phyloP scores from a whole-genome alignment of 805 yeast genomes.

The Starmerella geochares region DNA sequence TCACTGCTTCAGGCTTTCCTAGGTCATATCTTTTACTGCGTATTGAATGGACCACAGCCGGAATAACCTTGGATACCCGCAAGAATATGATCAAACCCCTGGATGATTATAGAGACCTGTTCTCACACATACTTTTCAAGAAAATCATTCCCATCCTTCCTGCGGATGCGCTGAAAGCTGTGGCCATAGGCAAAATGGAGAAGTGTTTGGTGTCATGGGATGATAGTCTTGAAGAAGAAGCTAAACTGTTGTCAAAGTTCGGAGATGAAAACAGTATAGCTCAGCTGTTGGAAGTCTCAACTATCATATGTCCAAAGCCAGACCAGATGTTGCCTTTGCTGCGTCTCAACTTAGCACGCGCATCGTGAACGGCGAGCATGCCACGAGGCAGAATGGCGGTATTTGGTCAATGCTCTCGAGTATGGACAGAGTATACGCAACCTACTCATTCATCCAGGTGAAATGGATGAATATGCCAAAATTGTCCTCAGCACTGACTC shows the following conservation, averaged over 20 bases:
- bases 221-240: not conserved
- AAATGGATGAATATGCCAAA: not conserved
- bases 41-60: not conserved
- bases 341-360: not conserved
- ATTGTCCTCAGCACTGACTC: too few relatives aligned
- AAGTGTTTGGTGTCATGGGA: not conserved
- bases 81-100: not conserved
- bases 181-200: not conserved
- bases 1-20: not conserved
- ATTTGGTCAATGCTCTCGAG: not conserved
- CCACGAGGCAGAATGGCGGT: not conserved
- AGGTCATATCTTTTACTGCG: not conserved
- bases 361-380: not conserved
- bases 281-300: not conserved
- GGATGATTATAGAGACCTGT: not conserved
- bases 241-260: not conserved
- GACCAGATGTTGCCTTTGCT: not conserved
- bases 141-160: not conserved
- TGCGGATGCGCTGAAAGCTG: not conserved
- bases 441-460: not conserved
- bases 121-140: not conserved
- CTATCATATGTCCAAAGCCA: not conserved
- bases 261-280: not conserved
- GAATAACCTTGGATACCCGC: not conserved
- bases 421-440: not conserved